Percentiles rank a stretch among this genome's conserved stretches.
Conservation (phyloP, 2,329 filamentous ascomycete species). For the Fusarium sp. region DNA sequence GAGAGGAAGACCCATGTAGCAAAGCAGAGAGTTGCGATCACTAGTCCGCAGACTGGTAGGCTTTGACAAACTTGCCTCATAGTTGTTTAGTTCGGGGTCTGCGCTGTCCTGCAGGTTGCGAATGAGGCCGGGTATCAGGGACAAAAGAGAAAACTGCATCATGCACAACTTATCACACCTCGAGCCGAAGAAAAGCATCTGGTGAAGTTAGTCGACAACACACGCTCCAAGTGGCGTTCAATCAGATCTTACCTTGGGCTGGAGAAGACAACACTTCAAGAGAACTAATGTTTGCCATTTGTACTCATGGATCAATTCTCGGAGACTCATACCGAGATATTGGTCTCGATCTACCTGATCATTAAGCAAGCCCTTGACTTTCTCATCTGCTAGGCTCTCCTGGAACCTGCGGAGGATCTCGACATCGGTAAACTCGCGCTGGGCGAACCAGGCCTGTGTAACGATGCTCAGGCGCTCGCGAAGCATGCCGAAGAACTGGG, state of each 20-base stretch:
- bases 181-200: slow-evolving; percentile 99
- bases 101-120: slow-evolving; percentile 94
- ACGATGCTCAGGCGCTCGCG: slow-evolving; percentile 91
- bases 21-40: slow-evolving; percentile 87
- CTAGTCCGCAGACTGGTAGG: slow-evolving; percentile 91
- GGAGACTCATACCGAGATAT: slow-evolving; percentile 87
- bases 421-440: slow-evolving; percentile 89
- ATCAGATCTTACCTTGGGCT: slow-evolving; percentile 81
- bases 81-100: slow-evolving; percentile 89
- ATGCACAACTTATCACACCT: slow-evolving; percentile 96
- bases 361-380: slow-evolving; percentile 65
- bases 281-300: slow-evolving; percentile 94
- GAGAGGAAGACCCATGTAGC: slow-evolving; percentile 93
- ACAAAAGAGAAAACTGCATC: slow-evolving; percentile 97
- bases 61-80: slow-evolving; percentile 79
- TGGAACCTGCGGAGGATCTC: slow-evolving; percentile 93
- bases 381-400: slow-evolving; percentile 82
- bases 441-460: slow-evolving; percentile 95
- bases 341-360: slow-evolving; percentile 83
- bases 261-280: slow-evolving; percentile 91
- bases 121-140: slow-evolving; percentile 91
- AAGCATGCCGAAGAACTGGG: slow-evolving; percentile 89
- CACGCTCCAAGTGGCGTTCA: background rate
- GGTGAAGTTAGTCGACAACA: slow-evolving; percentile 6
- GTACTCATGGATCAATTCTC: slow-evolving; percentile 94